Evolutionary conservation across 352 stramenopile genomes (phyloP).

Genomic region (Pythium vanterpoolii): DNA sequence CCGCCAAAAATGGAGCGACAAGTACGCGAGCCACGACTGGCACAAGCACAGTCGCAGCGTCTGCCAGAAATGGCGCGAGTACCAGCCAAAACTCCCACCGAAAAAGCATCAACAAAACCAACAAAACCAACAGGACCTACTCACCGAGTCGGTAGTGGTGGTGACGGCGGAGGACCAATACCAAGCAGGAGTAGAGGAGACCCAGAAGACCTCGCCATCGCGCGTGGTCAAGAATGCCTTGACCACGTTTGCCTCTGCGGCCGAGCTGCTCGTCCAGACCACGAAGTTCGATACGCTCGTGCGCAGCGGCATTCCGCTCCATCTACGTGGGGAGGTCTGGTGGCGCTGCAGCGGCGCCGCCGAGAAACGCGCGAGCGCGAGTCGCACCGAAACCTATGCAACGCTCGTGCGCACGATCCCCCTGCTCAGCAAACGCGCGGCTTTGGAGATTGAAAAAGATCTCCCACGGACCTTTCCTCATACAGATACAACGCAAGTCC

Average conservation of each 20-base stretch:
- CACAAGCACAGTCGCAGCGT: slow-evolving; percentile 29
- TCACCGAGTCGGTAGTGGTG: slow-evolving; percentile 13
- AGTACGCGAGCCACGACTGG: slow-evolving; percentile 57
- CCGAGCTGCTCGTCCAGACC: slow-evolving; percentile 46
- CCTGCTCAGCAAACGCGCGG: slow-evolving; percentile 56
- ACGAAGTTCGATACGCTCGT: slow-evolving; percentile 68
- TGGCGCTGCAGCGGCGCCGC: slow-evolving; percentile 74
- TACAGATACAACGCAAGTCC: slow-evolving; percentile 1
- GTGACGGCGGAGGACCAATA: background rate
- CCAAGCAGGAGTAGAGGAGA: background rate
- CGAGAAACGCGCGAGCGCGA: slow-evolving; percentile 35
- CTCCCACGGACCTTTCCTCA: slow-evolving; percentile 77
- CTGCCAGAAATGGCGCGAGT: slow-evolving; percentile 71
- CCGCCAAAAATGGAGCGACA: slow-evolving; percentile 55
- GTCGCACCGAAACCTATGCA: slow-evolving; percentile 42
- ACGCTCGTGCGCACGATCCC: slow-evolving; percentile 50
- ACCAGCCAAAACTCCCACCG: slow-evolving; percentile 48
- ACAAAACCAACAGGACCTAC: background rate
- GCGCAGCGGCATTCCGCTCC: slow-evolving; percentile 56
- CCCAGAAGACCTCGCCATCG: slow-evolving; percentile 21
- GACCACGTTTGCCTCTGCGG: slow-evolving; percentile 45
- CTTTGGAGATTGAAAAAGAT: slow-evolving; percentile 89
- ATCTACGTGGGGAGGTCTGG: slow-evolving; percentile 73
- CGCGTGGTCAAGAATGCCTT: slow-evolving; percentile 48
- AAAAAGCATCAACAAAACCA: slow-evolving; percentile 3